Base-by-base conservation (phyloP, 2,329 filamentous ascomycete genomes). In the Akanthomyces lecanii region DNA sequence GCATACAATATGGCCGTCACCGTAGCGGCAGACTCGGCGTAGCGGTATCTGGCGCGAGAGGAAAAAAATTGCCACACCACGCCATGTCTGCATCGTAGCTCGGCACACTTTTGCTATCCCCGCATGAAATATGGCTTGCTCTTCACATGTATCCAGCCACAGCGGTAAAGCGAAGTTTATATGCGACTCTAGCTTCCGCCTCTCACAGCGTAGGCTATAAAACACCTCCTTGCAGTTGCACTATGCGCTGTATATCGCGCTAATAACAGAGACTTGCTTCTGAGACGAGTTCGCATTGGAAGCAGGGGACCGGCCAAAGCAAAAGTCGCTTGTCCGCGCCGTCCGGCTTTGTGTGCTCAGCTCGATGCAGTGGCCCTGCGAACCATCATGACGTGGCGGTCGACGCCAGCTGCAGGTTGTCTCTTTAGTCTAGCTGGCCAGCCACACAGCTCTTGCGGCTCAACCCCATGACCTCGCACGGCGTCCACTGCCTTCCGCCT, bases 351-450 rank as follows among this genome's bases (percentile, higher is more conserved):
- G 50, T 53, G n/a, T 53, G n/a, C 33, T 53, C 50, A 51, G 48
- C 45, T 14, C n/a, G 21, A 25, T 30, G 52, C 23, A 21, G 38
- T 55, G 52, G 16, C 25, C 12, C 54, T 47, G 54, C 55, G 55
- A 58, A 48, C 55, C 42, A 58, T 48, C 30, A 38, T 58, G 55
- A 58, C 55, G 55, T 58, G 55, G 55, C 55, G 28, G 55, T 18
- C 55, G 44, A 58, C 55, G 44, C 55, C 44, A 58, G 21, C 42
- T 58, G 44, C 44, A 48, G 44, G 8, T 44, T 48, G 55, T 44
- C 55, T 48, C 28, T 58, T 38, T 48, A 16, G 40, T 56, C 52
- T 36, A 48, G 55, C 55, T 45, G 42, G 38, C 28, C 55, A 25
- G 55, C 55, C 42, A 48, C 54, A 12, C 38, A 18, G 14, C 12